These are phyloP conservation scores for Colletotrichum sp. DNA, from an alignment of 2,329 filamentous ascomycete species.

Conservation along the genomic window DNA sequence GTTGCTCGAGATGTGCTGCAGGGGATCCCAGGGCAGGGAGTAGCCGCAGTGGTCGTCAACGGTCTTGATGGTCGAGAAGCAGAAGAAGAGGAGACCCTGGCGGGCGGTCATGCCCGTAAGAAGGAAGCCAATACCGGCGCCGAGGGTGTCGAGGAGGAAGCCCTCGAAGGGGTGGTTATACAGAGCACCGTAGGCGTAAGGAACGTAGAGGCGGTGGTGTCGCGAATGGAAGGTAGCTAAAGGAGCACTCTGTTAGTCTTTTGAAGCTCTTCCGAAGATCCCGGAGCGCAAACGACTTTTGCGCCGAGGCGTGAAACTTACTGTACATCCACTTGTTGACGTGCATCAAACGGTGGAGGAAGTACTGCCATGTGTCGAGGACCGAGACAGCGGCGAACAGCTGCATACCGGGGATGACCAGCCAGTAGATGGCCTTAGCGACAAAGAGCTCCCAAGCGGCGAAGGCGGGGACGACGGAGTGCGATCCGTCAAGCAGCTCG, in stretches of 20 bases:
- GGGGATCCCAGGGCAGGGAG: conserved; percentile 90
- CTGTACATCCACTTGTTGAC: conserved; percentile 97
- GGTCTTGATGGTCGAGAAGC: conserved; percentile 89
- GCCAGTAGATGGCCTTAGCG: conserved; percentile 82
- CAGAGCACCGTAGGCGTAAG: conserved; percentile 94
- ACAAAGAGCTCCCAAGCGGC: conserved; percentile 79
- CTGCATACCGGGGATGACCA: conserved; percentile 77
- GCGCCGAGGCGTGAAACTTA: conserved; percentile 66
- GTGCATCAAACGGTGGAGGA: conserved; percentile 95
- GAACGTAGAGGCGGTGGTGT: conserved; percentile 96
- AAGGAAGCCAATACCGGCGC: conserved; percentile 85
- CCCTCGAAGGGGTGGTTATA: conserved; percentile 98
- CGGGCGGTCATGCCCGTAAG: conserved; percentile 81
- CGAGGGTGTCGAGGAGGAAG: conserved; percentile 89
- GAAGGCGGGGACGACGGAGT: conserved; percentile 70
- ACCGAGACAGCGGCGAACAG: conserved; percentile 76
- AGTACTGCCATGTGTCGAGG: conserved; percentile 98
- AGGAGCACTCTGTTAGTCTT: neutral
- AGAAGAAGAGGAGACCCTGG: conserved; percentile 90
- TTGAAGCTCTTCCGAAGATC: neutral
- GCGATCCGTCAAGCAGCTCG: conserved; percentile 56
- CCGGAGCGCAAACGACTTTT: neutral
- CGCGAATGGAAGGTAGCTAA: conserved; percentile 88
- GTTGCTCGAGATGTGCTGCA: conserved; percentile 91
- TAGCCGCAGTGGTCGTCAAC: conserved; percentile 98